Evolutionary conservation across 257 asterid genomes (phyloP), one percentile per base, ranked within the genome.

Genomic region (Solanum microdontum): DNA sequence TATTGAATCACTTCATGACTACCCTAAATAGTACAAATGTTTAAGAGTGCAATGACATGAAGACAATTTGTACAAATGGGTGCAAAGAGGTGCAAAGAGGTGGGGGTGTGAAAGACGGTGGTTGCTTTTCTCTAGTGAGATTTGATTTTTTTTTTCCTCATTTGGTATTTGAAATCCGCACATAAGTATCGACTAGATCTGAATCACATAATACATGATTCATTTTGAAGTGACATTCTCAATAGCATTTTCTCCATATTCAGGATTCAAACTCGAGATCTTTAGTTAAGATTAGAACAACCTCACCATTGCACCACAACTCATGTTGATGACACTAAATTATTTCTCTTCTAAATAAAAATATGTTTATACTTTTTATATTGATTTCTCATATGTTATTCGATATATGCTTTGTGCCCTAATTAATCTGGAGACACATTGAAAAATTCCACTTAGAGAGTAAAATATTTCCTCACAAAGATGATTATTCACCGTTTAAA

Each of bases 231-330:
- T 51, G 0, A 51, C n/a, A 0, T 17, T 51, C 1, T 51, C 1
- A 51, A 51, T 17, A 6, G 1, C 1, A 51, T 51, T 51, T 51
- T 51, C n/a, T 51, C 0, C 1, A 17, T 17, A 51, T 2, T 51
- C 1, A 51, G 0, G 10, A 1, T 51, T 51, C 4, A 51, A 51
- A 51, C 4, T 51, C n/a, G n/a, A 51, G 0, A 0, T 1, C 2
- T 2, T 17, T 51, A 6, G 62, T 51, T 51, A 51, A 51, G n/a
- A 51, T 6, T 17, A 0, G 10, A 51, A 2, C 62, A 51, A 51
- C 3, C 3, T 0, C 3, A 51, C 0, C 10, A 51, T 1, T 17
- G 23, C 4, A 51, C 10, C 62, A 51, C 62, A 17, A 51, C 1
- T 17, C n/a, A 17, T 17, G 2, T 17, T 17, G n/a, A 51, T 15